Evolutionary conservation across 2,329 filamentous ascomycete genomes (phyloP).

Genomic region (Daldinia sp.): DNA sequence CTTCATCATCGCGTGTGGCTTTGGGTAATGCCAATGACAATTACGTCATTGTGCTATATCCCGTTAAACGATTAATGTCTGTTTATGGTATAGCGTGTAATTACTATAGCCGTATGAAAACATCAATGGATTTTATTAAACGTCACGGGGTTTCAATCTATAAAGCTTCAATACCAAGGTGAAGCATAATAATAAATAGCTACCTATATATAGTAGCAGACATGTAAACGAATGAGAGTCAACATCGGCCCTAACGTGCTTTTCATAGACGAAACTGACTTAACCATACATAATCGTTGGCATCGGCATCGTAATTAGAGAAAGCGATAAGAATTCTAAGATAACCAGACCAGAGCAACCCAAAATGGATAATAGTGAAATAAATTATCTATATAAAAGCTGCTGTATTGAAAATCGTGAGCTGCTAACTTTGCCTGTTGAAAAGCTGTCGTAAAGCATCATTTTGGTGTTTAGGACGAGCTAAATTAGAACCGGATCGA

Average conservation of each 20-base stretch:
- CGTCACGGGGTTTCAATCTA: no score
- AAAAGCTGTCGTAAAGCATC: not conserved
- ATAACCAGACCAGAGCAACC: no score
- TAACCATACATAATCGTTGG: no score
- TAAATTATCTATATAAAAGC: not conserved
- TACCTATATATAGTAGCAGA: no score
- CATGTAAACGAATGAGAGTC: no score
- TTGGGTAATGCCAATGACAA: constrained; percentile 12
- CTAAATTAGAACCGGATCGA: not conserved
- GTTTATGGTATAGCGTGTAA: not conserved
- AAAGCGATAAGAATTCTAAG: no score
- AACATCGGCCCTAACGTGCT: no score
- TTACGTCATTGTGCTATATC: constrained; percentile 39
- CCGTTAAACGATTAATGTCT: not conserved
- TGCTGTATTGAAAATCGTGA: not conserved
- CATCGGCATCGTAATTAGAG: no score
- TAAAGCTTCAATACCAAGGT: no score
- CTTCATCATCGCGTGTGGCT: constrained; percentile 28
- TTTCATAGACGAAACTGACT: no score
- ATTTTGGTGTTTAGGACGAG: not conserved
- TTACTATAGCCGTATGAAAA: not conserved
- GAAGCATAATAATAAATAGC: no score
- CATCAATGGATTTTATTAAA: no score
- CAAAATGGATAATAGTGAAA: not conserved
- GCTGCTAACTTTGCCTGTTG: not conserved